Conservation (phyloP, 164 flowering plant genomes). For the Warburgia ugandensis region DNA sequence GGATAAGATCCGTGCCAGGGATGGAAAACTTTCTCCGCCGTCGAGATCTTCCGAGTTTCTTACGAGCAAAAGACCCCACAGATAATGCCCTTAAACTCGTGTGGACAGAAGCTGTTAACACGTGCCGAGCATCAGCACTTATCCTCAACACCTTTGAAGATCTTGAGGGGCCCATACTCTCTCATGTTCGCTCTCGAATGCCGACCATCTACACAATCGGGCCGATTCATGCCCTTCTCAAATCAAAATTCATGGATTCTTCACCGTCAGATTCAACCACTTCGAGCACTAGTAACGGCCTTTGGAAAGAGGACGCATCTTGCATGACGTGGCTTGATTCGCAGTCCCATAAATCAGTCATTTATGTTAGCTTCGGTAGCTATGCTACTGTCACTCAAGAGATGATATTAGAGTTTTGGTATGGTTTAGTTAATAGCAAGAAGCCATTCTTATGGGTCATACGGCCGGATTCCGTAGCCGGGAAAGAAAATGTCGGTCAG, state of each 20-base stretch:
- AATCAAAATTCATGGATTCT: not conserved
- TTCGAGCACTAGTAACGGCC: conserved; percentile 19
- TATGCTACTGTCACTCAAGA: conserved; percentile 9
- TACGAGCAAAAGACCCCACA: conserved; percentile 11
- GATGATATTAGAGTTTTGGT: conserved; percentile 38
- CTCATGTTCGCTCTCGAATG: conserved; percentile 12
- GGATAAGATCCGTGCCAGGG: conserved; percentile 15
- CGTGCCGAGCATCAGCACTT: conserved; percentile 15
- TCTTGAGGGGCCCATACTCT: conserved; percentile 21
- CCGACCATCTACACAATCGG: conserved; percentile 22
- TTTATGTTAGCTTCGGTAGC: conserved; percentile 65
- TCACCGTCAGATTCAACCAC: not conserved
- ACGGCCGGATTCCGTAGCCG: conserved; percentile 22
- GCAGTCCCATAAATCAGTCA: conserved; percentile 31
- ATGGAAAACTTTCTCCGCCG: conserved; percentile 25
- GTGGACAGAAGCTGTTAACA: conserved; percentile 1
- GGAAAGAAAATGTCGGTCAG: conserved; percentile 1
- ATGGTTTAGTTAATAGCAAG: conserved; percentile 38
- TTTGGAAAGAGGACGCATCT: conserved; percentile 31
- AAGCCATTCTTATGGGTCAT: conserved; percentile 43
- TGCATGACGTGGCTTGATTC: conserved; percentile 50
- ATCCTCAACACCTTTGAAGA: conserved; percentile 31
- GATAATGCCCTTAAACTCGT: conserved; percentile 8
- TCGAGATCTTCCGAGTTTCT: conserved; percentile 27
- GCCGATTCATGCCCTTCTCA: conserved; percentile 21